Evolutionary conservation across 495 filamentous ascomycete species (phyloP).

Genomic region (Penicillium macrosclerotiorum): DNA sequence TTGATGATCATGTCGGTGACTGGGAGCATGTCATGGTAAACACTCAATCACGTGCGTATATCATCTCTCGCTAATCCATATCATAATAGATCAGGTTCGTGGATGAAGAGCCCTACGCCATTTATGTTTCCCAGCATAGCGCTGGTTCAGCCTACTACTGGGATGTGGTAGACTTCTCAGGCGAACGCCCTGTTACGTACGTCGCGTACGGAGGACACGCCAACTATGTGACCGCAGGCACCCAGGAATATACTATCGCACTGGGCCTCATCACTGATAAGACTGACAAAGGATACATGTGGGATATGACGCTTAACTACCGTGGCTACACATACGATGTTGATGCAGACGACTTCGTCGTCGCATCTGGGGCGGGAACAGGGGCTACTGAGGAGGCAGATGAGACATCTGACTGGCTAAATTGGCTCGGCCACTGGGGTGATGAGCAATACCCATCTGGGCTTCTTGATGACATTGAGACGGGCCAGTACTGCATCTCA

Average conservation of each 20-base stretch:
- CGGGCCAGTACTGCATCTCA: constrained; percentile 5
- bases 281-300: constrained; percentile 1
- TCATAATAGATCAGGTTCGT: constrained; percentile 3
- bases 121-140: constrained; percentile 5
- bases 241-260: constrained; percentile 5
- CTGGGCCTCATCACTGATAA: constrained; percentile 3
- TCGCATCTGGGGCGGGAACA: constrained; percentile 1
- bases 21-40: constrained; percentile 7
- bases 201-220: constrained; percentile 6
- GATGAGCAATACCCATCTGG: constrained; percentile 3
- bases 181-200: constrained; percentile 5
- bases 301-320: constrained; percentile 9
- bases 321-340: constrained; percentile 4
- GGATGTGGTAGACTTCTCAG: constrained; percentile 4
- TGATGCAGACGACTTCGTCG: neutral
- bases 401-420: constrained; percentile 2
- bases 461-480: constrained; percentile 6
- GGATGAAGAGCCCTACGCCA: constrained; percentile 3
- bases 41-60: neutral
- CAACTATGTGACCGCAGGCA: constrained; percentile 7
- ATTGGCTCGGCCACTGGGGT: constrained; percentile 2
- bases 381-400: constrained; percentile 4
- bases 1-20: constrained; percentile 7
- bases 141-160: constrained; percentile 7
- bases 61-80: neutral